Percentiles rank a stretch among this genome's conserved stretches.
phyloP scores from a whole-genome alignment of 73 alveolate genomes.

The Tetrahymena borealis region DNA sequence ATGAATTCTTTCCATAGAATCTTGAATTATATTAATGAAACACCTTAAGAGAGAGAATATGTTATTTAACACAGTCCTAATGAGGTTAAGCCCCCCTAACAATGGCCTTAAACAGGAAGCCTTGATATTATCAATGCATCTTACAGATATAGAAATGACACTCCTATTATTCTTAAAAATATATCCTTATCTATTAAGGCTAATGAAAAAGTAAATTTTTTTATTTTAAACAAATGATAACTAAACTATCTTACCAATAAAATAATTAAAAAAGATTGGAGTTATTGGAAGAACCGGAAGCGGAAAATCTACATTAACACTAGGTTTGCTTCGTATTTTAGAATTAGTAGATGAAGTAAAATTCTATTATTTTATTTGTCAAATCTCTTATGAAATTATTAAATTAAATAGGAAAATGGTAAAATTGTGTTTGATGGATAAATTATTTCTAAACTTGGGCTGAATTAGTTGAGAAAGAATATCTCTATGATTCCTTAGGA shows the following conservation, averaged over 20 bases:
- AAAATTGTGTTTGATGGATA: slow-evolving; percentile 68
- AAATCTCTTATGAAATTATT: neutral
- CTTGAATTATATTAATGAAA: neutral
- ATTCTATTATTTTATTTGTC: slow-evolving; percentile 3
- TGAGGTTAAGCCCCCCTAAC: neutral
- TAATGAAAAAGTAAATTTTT: neutral
- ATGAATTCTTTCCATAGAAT: neutral
- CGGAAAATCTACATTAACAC: slow-evolving; percentile 66
- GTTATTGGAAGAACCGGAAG: slow-evolving; percentile 73
- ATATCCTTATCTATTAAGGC: neutral
- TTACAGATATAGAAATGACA: neutral
- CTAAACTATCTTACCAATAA: slow-evolving; percentile 9
- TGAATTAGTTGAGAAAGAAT: slow-evolving; percentile 53
- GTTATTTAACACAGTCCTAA: neutral
- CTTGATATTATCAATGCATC: neutral
- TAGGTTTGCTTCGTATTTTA: slow-evolving; percentile 49
- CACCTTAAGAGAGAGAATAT: neutral
- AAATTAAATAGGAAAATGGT: slow-evolving; percentile 24
- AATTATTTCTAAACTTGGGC: slow-evolving; percentile 58
- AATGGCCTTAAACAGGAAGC: neutral
- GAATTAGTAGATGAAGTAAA: slow-evolving; percentile 45
- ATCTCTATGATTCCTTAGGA: slow-evolving; percentile 86
- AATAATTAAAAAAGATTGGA: slow-evolving; percentile 52
- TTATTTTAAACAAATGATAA: neutral
- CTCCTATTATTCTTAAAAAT: neutral